Evolutionary conservation across 1,284 basidiomycete genomes (phyloP), one percentile per base, ranked within the genome.

Genomic region (Neonothopanus nambi): DNA sequence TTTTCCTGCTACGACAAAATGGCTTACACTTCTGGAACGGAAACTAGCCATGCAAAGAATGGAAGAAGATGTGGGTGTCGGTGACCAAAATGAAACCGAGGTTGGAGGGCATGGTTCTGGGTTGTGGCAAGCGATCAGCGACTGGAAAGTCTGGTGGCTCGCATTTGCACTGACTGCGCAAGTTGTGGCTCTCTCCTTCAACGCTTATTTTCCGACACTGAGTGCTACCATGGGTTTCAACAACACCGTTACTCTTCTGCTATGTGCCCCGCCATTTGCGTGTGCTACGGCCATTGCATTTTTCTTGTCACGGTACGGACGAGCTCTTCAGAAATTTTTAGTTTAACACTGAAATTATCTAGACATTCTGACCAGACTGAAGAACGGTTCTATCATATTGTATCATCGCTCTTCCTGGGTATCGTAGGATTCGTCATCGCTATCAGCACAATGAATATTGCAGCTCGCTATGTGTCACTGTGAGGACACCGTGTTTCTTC

Each of bases 231-330:
- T 93, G 64, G 87, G 88, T 12, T 91, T 80, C 68, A 76, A 72
- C 60, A 68, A 74, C 30, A 87, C 82, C 3, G 75, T 85, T 23
- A 85, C 88, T 4, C 73, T 92, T 30, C 64, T 92, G 40, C 75
- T 93, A 54, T 89, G 86, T 59, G 87, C 89, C 9, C 91, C 91
- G 18, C 91, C 90, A 2, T 93, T 85, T 73, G 72, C 80, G n/a
- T 85, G 92, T 65, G 76, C 88, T 0, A 80, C 82, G 3, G 63
- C 84, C 33, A 71, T 82, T 36, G 70, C 82, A 2, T 80, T 82
- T 59, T 51, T 66, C 26, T 62, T 79, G 55, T 76, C 80, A 13
- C 77, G 78, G 84, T 84, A 57, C 56, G 67, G 55, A 30, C 15
- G 36, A n/a, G 21, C 21, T 18, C 18, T 20, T 23, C 3, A 11